Evolutionary conservation across 108 stramenopile genomes (phyloP).

Genomic region (Nitzschia sp.): DNA sequence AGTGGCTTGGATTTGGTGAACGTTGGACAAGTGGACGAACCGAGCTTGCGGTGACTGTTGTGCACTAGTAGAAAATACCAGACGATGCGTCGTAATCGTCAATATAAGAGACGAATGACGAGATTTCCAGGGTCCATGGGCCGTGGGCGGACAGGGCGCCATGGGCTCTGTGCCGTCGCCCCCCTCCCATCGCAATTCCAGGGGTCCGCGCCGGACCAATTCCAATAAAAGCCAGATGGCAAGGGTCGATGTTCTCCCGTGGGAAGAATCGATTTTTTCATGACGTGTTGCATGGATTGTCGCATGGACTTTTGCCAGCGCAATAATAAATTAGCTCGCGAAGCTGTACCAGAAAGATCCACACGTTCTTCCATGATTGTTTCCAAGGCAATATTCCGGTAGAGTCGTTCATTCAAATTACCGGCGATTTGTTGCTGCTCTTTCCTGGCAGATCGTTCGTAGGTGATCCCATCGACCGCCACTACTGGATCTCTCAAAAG

Average conservation of each 20-base stretch:
- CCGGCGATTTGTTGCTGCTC: not conserved
- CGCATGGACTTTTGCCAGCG: not conserved
- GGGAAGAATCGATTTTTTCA: slow-evolving; percentile 19
- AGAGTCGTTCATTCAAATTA: not conserved
- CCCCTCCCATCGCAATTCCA: slow-evolving; percentile 60
- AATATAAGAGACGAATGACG: slow-evolving; percentile 17
- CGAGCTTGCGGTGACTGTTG: slow-evolving; percentile 34
- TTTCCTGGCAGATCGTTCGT: slow-evolving; percentile 37
- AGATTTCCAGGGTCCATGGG: slow-evolving; percentile 22
- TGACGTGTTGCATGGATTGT: not conserved
- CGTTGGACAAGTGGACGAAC: slow-evolving; percentile 51
- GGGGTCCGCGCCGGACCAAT: slow-evolving; percentile 44
- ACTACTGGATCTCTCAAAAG: slow-evolving; percentile 50
- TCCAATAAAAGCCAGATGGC: too few relatives aligned
- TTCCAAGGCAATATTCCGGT: slow-evolving; percentile 15
- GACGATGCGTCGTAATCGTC: slow-evolving; percentile 67
- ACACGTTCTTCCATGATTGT: slow-evolving; percentile 8
- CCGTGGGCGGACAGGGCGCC: slow-evolving; percentile 29
- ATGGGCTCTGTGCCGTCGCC: slow-evolving; percentile 41
- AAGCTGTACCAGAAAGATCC: not conserved
- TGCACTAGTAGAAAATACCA: slow-evolving; percentile 25
- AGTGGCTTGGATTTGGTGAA: slow-evolving; percentile 35
- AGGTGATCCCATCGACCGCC: slow-evolving; percentile 49
- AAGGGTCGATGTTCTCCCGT: too few relatives aligned
- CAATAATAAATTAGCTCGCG: not conserved